Percentiles rank a stretch among this genome's conserved stretches.
phyloP scores from a whole-genome alignment of 441 rosid species.

The Bocquillonia castaneifolia region DNA sequence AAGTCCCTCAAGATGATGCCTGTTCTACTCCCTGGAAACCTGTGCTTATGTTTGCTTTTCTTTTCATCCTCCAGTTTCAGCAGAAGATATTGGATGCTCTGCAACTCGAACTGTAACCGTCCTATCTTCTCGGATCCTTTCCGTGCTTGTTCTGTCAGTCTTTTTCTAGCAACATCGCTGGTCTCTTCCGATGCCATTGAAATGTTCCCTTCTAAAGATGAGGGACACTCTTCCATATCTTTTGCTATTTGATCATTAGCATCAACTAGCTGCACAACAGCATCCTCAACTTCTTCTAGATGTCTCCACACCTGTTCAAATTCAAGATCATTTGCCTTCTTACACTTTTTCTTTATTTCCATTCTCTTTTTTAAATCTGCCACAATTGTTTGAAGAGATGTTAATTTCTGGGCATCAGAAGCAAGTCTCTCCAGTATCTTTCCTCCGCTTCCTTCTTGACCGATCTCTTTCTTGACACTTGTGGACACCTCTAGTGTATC shows the following conservation, averaged over 20 bases:
- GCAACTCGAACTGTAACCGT: constrained; percentile 65
- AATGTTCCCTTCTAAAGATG: constrained; percentile 24
- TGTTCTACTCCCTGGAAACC: constrained; percentile 48
- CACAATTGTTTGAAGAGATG: constrained; percentile 48
- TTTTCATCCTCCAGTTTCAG: constrained; percentile 72
- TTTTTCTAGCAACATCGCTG: constrained; percentile 35
- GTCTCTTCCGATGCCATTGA: constrained; percentile 30
- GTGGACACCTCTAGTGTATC: constrained; percentile 59
- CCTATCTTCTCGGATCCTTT: constrained; percentile 72
- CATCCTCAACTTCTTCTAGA: constrained; percentile 61
- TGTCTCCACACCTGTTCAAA: constrained; percentile 49
- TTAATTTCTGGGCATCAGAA: constrained; percentile 61
- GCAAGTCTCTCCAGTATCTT: constrained; percentile 67
- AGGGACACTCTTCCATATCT: constrained; percentile 43
- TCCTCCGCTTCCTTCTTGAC: constrained; percentile 37
- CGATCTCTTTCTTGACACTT: constrained; percentile 28
- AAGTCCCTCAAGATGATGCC: constrained; percentile 67
- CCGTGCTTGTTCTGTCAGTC: constrained; percentile 51
- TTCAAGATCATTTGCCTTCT: constrained; percentile 46
- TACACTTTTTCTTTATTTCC: constrained; percentile 49
- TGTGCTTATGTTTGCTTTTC: constrained; percentile 42
- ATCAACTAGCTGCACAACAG: constrained; percentile 48
- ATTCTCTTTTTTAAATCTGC: constrained; percentile 58
- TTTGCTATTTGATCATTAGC: constrained; percentile 44
- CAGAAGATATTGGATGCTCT: constrained; percentile 53